Evolutionary conservation across 495 filamentous ascomycete genomes (phyloP), one percentile per base, ranked within the genome.

Genomic region (Aspergillus homomorphus): DNA sequence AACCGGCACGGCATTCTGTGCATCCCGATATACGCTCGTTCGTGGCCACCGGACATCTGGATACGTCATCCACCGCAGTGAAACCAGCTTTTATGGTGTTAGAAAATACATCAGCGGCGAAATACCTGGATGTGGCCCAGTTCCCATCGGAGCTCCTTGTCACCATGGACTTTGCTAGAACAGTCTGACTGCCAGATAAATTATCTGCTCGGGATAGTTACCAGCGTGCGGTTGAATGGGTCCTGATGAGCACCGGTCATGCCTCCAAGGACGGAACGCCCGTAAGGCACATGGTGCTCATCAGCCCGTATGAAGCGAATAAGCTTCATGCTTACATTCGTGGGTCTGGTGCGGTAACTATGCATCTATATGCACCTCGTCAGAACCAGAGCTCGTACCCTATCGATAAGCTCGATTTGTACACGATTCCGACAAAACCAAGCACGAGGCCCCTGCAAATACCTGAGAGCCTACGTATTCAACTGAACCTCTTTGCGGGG

Each of bases 281-380:
- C 6, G 63, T 66, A 24, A 44, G 62, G 4, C 51, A 60, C 28
- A 71, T 84, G 57, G 67, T 88, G 16, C 67, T 89, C 20, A 74
- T 89, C 57, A 89, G 86, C 66, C 82, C 84, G 8, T 84, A 66
- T 51, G 87, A 91, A 63, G 87, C 84, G n/a, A n/a, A n/a, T n/a
- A n/a, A n/a, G n/a, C n/a, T n/a, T n/a, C n/a, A n/a, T n/a, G n/a
- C n/a, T n/a, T n/a, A n/a, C n/a, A n/a, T n/a, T n/a, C n/a, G n/a
- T n/a, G n/a, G n/a, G n/a, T n/a, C n/a, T n/a, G n/a, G n/a, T n/a
- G n/a, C n/a, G n/a, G n/a, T n/a, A n/a, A n/a, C n/a, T n/a, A n/a
- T n/a, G n/a, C n/a, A n/a, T n/a, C n/a, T n/a, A n/a, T n/a, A n/a
- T n/a, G n/a, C n/a, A n/a, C n/a, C n/a, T n/a, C n/a, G n/a, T n/a